A percentile compares a stretch with the other conserved stretches of the same genome.
These are phyloP conservation scores for Meyerozyma athensensis DNA, from an alignment of 1,139 yeast species.

Conservation along the genomic window DNA sequence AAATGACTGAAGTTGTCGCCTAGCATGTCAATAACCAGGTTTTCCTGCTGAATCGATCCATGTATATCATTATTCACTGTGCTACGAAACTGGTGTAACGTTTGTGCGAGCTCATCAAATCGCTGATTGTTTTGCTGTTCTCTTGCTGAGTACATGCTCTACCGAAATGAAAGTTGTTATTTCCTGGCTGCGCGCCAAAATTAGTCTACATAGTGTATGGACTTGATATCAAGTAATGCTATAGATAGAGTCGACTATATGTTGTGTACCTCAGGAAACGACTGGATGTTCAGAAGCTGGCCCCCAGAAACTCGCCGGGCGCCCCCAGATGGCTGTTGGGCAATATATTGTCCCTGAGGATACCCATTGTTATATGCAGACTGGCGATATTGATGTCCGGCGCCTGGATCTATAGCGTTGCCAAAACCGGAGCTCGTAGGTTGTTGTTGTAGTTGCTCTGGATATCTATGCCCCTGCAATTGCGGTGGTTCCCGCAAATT, in stretches of 20 bases:
- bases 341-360: neutral
- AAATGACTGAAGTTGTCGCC: conserved; percentile 59
- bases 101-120: conserved; percentile 42
- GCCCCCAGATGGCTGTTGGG: neutral
- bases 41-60: conserved; percentile 39
- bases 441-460: conserved; percentile 21
- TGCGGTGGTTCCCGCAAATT: neutral
- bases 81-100: conserved; percentile 40
- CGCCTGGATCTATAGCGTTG: conserved; percentile 14
- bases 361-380: neutral
- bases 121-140: conserved; percentile 43
- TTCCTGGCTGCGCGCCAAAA: neutral
- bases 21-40: conserved; percentile 40
- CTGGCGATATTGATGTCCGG: neutral
- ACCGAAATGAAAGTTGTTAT: conserved; percentile 9
- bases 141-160: conserved; percentile 38
- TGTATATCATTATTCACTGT: conserved; percentile 43
- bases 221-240: neutral
- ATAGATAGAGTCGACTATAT: conserved; percentile 9
- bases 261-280: conserved; percentile 27
- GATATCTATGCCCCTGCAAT: conserved; percentile 6
- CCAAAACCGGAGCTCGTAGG: conserved; percentile 38
- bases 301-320: neutral
- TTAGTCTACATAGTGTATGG: conserved; percentile 15
- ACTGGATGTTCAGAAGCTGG: conserved; percentile 26